phyloP scores from a whole-genome alignment of 805 yeast species.

The Saturnispora gosingensis region DNA sequence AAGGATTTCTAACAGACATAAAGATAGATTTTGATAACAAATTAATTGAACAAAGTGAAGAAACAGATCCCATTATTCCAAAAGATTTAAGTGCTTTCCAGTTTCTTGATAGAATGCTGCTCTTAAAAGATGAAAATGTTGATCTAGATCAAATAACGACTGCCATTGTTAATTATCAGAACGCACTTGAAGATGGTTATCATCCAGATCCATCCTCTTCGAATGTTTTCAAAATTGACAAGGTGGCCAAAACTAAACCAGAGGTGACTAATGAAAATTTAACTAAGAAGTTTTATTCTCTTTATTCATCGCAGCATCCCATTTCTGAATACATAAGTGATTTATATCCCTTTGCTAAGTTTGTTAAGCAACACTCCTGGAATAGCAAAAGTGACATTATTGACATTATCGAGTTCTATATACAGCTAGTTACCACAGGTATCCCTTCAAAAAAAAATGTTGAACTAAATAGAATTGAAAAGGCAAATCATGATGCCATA shows the following conservation, averaged over 20 bases:
- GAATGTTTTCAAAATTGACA: neutral
- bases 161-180: neutral
- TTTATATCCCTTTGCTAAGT: neutral
- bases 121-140: neutral
- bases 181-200: neutral
- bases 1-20: conserved; percentile 19
- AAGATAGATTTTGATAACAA: conserved; percentile 21
- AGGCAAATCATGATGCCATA: conserved; percentile 1
- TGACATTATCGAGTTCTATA: conserved; percentile 1
- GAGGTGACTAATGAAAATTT: neutral
- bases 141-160: neutral
- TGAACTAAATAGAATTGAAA: conserved; percentile 7
- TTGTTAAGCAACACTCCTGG: neutral
- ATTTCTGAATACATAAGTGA: neutral
- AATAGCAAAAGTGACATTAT: neutral
- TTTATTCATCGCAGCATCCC: neutral
- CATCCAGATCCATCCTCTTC: neutral
- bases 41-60: conserved; percentile 11
- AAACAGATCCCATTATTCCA: neutral
- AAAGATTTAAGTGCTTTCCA: conserved; percentile 1
- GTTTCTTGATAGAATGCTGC: neutral
- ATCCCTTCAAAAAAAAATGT: neutral
- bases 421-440: neutral
- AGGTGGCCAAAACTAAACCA: neutral
- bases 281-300: neutral